Percentiles rank a stretch among this genome's conserved stretches.
Evolutionary conservation across 805 yeast genomes (phyloP).

Genomic region (Millerago galiae): DNA sequence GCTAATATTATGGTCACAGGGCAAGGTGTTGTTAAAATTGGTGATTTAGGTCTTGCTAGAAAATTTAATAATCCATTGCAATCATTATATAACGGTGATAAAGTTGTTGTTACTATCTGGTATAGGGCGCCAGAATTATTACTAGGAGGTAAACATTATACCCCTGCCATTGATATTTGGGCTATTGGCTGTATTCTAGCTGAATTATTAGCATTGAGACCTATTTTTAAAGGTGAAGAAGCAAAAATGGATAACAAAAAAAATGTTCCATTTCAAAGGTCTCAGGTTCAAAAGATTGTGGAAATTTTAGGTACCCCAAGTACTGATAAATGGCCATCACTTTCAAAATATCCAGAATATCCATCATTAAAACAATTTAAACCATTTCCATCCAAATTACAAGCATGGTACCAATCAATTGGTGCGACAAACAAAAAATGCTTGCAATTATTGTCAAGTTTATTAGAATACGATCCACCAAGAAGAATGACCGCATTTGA

Average conservation of each 20-base stretch:
- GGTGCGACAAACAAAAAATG: slow-evolving; percentile 73
- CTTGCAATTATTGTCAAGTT: slow-evolving; percentile 50
- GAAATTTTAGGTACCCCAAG: slow-evolving; percentile 93
- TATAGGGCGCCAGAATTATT: slow-evolving; percentile 89
- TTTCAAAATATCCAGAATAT: slow-evolving; percentile 81
- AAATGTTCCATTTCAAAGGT: slow-evolving; percentile 88
- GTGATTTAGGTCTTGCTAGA: slow-evolving; percentile 89
- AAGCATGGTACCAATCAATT: slow-evolving; percentile 79
- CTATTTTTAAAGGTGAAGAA: slow-evolving; percentile 96
- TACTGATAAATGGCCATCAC: slow-evolving; percentile 68
- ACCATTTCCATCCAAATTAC: slow-evolving; percentile 57
- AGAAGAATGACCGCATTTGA: slow-evolving; percentile 70
- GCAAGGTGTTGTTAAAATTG: slow-evolving; percentile 88
- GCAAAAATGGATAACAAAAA: slow-evolving; percentile 93
- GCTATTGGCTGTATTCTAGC: slow-evolving; percentile 95
- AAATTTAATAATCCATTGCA: slow-evolving; percentile 83
- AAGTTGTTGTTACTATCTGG: slow-evolving; percentile 96
- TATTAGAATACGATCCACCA: slow-evolving; percentile 81
- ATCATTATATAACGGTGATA: slow-evolving; percentile 83
- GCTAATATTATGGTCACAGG: slow-evolving; percentile 95
- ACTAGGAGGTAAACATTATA: slow-evolving; percentile 87
- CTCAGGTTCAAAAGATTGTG: slow-evolving; percentile 83
- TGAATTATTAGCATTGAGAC: slow-evolving; percentile 80
- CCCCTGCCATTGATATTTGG: slow-evolving; percentile 92
- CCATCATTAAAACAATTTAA: slow-evolving; percentile 52